phyloP scores from a whole-genome alignment of 2,329 filamentous ascomycete genomes.

The Triangularia verruculosa region DNA sequence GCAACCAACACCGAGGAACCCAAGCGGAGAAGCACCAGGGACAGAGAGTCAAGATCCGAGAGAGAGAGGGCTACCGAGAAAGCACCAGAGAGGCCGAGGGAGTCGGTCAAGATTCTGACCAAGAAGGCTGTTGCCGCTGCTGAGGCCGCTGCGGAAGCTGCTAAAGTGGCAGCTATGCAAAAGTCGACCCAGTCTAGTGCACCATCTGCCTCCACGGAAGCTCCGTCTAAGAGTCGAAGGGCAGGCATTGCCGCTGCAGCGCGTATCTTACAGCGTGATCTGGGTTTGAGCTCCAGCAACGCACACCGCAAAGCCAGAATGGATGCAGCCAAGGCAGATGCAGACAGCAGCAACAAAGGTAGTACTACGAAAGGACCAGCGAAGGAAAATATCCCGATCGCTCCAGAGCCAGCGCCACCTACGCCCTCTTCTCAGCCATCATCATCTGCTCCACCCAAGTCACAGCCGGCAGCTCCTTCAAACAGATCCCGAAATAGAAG shows the following conservation, averaged over 20 bases:
- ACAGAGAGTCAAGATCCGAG: slow-evolving; percentile 62
- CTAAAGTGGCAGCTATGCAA: slow-evolving; percentile 40
- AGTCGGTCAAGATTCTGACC: slow-evolving; percentile 60
- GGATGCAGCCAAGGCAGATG: slow-evolving; percentile 56
- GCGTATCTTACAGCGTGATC: slow-evolving; percentile 62
- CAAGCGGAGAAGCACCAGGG: slow-evolving; percentile 41
- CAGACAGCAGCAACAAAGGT: slow-evolving; percentile 43
- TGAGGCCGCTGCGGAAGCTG: slow-evolving; percentile 47
- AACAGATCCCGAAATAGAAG: slow-evolving; percentile 24
- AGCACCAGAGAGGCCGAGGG: slow-evolving; percentile 33
- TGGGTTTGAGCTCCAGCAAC: slow-evolving; percentile 61
- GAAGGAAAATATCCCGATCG: slow-evolving; percentile 17
- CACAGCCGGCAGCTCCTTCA: slow-evolving; percentile 16
- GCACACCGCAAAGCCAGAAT: slow-evolving; percentile 60
- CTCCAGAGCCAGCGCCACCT: slow-evolving; percentile 13
- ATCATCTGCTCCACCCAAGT: not conserved
- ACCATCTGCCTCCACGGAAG: slow-evolving; percentile 17
- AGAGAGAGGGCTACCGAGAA: slow-evolving; percentile 49
- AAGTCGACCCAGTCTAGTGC: slow-evolving; percentile 29
- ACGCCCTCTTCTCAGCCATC: slow-evolving; percentile 17
- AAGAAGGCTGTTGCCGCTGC: slow-evolving; percentile 44
- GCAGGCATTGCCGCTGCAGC: slow-evolving; percentile 63
- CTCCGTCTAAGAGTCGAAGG: slow-evolving; percentile 51
- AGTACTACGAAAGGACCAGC: slow-evolving; percentile 35
- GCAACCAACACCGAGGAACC: slow-evolving; percentile 41